These are phyloP conservation scores for Epicoccum nigrum DNA, from an alignment of 2,329 filamentous ascomycete species.

Conservation along the genomic window DNA sequence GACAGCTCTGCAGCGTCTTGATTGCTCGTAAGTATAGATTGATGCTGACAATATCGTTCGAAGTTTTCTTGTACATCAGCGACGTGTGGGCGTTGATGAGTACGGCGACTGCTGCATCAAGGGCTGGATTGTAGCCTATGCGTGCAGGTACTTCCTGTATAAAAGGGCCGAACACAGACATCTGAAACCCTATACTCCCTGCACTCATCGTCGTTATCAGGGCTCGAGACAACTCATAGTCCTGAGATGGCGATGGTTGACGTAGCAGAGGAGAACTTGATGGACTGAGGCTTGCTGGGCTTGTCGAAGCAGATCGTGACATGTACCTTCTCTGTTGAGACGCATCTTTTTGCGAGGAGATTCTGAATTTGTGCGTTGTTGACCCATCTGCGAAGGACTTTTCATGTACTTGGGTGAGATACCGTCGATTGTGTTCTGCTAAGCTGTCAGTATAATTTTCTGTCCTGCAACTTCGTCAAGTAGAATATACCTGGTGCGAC, in stretches of 20 bases:
- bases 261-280: conserved; percentile 25
- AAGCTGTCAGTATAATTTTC: not conserved
- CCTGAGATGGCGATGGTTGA: conserved; percentile 34
- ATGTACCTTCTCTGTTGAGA: conserved; percentile 10
- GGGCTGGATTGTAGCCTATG: conserved; percentile 40
- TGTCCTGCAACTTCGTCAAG: not conserved
- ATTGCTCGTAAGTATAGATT: conserved; percentile 41
- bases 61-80: conserved; percentile 30
- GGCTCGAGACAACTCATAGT: conserved; percentile 36
- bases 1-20: conserved; percentile 33
- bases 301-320: conserved; percentile 16
- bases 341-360: conserved; percentile 25
- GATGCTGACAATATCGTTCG: conserved; percentile 33
- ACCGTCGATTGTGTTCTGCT: conserved; percentile 20
- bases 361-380: conserved; percentile 37
- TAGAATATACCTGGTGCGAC: conserved; percentile 3
- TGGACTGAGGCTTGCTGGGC: conserved; percentile 20
- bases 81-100: conserved; percentile 38
- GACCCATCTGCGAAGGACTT: conserved; percentile 36
- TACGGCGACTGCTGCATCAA: conserved; percentile 41
- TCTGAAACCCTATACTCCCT: conserved; percentile 37
- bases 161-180: conserved; percentile 42
- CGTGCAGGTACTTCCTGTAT: conserved; percentile 38
- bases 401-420: conserved; percentile 33
- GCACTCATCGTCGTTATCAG: conserved; percentile 33